These are phyloP conservation scores for Clathrus columnatus DNA, from an alignment of 768 basidiomycete genomes.

Conservation along the genomic window DNA sequence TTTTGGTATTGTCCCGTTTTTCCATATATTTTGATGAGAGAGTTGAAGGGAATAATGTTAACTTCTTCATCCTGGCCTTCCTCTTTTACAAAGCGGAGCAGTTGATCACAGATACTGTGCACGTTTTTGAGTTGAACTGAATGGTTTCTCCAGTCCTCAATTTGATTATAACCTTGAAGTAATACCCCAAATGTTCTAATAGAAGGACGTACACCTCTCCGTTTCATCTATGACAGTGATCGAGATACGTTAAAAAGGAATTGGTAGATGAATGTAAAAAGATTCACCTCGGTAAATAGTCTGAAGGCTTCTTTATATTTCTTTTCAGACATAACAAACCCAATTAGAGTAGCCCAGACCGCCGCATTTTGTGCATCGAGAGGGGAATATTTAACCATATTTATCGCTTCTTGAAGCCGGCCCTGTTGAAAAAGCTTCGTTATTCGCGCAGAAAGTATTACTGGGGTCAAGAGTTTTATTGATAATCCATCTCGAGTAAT, in stretches of 20 bases:
- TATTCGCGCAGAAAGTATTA: slow-evolving; percentile 13
- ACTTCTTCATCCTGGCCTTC: slow-evolving; percentile 41
- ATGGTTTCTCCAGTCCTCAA: slow-evolving; percentile 51
- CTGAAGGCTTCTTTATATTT: slow-evolving; percentile 52
- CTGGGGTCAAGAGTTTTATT: slow-evolving; percentile 12
- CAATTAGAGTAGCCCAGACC: slow-evolving; percentile 77
- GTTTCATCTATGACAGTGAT: slow-evolving; percentile 57
- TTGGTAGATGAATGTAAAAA: slow-evolving; percentile 12
- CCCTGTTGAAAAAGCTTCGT: slow-evolving; percentile 40
- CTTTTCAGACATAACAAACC: slow-evolving; percentile 47
- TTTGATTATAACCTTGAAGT: slow-evolving; percentile 52
- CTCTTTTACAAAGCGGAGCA: slow-evolving; percentile 39
- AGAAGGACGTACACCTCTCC: slow-evolving; percentile 66
- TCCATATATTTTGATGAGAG: slow-evolving; percentile 58
- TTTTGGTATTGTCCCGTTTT: slow-evolving; percentile 50
- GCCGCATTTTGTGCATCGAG: slow-evolving; percentile 64
- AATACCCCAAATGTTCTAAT: slow-evolving; percentile 61
- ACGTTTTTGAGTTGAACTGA: slow-evolving; percentile 55
- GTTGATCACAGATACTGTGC: slow-evolving; percentile 51
- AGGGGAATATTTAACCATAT: slow-evolving; percentile 60
- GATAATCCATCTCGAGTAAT: neutral
- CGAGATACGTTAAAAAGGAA: neutral
- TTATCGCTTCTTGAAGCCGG: slow-evolving; percentile 53
- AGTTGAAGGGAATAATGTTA: slow-evolving; percentile 37
- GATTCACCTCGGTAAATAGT: slow-evolving; percentile 61